Evolutionary conservation across 257 asterid genomes (phyloP), one percentile per base, ranked within the genome.

Genomic region (Rehmannia glutinosa): DNA sequence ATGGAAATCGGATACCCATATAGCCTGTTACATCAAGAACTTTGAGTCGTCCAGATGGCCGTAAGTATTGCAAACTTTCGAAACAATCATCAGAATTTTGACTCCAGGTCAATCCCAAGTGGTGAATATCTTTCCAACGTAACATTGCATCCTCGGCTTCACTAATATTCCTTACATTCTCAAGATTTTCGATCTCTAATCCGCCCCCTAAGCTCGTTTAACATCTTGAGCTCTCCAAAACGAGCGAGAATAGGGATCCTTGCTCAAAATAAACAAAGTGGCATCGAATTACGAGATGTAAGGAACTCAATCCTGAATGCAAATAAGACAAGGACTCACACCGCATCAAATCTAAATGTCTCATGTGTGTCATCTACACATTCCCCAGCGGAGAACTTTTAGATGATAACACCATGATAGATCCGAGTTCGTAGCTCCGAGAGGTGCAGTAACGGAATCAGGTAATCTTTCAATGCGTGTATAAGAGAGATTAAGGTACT

Each of bases 161-260:
- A 19, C 8, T 7, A 45, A 11, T 20, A 5, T 21, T 28, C 19
- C 5, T 45, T 5, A 11, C 67, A 57, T 57, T 69, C 51, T 57
- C 74, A 33, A 69, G 74, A 45, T 69, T 57, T 58, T 51, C 43
- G 49, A 69, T 69, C 28, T 69, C 67, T 8, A 69, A 57, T 45
- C 51, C 56, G n/a, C 17, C 73, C 73, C 38, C 39, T 13, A 5
- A 68, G 73, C 36, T 43, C 15, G 23, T 69, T 45, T 45, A 69
- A 46, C 5, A 1, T 20, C 28, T 35, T 4, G 4, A 69, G 66
- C 24, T 69, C 74, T 6, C 60, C 60, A n/a, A 69, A 45, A 17
- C 51, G 11, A 57, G 74, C 74, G 45, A 19, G 2, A 8, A 17
- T 51, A 30, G n/a, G 4, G 13, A 69, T 23, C 66, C 27, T 57